phyloP scores from a whole-genome alignment of 1,284 basidiomycete species.

The Tilletia caries region DNA sequence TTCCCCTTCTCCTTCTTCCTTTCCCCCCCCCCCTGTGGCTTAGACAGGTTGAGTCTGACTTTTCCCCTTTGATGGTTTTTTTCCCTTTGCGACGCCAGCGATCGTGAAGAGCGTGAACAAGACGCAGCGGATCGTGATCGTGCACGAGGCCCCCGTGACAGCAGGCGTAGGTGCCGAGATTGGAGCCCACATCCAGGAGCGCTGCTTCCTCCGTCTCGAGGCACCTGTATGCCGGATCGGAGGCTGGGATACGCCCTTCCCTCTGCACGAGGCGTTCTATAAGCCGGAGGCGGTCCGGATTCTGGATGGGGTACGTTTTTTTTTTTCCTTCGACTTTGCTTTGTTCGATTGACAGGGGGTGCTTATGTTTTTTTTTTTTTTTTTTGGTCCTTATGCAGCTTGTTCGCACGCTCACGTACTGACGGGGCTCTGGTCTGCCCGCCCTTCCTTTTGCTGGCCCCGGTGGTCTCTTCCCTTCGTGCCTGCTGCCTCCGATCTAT shows the following conservation, averaged over 20 bases:
- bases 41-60: conserved; percentile 59
- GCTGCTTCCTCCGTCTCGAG: conserved; percentile 42
- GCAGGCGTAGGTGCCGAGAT: conserved; percentile 43
- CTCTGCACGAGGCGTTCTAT: conserved; percentile 41
- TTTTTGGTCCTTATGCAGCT: conserved; percentile 13
- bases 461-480: neutral
- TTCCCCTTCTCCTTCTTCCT: neutral
- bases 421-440: neutral
- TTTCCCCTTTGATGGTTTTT: neutral
- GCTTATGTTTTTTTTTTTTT: too few species aligned
- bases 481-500: too few species aligned
- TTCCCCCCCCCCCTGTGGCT: neutral
- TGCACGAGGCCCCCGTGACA: conserved; percentile 46
- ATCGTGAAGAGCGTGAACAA: conserved; percentile 32
- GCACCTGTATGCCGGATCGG: conserved; percentile 33
- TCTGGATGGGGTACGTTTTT: conserved; percentile 28
- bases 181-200: conserved; percentile 35
- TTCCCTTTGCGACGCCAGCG: conserved; percentile 14
- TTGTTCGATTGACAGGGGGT: too few species aligned
- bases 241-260: conserved; percentile 43
- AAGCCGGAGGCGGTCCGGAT: conserved; percentile 38
- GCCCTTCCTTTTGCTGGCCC: neutral
- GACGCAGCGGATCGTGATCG: conserved; percentile 43
- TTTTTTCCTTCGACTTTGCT: neutral
- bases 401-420: conserved; percentile 22